Evolutionary conservation across 306 rosid genomes (phyloP), one percentile per base, ranked within the genome.

Genomic region (Herpetospermum pedunculosum): DNA sequence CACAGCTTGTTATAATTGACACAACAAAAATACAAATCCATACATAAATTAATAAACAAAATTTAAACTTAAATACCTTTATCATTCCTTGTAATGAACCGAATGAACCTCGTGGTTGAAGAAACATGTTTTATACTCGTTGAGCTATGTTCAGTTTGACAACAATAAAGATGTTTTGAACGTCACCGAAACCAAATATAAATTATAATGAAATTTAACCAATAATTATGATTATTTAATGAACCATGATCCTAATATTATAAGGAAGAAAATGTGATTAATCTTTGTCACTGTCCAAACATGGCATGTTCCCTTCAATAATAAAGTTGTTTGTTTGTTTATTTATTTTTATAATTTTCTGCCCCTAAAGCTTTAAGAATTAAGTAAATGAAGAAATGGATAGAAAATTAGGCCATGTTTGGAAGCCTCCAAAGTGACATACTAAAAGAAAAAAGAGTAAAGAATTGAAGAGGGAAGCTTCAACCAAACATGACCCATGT

Each of bases 401-500:
- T 16, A 60, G 65, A 70, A 72, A 48, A 60, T 53, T 71, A 21
- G 2, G 60, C 43, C 53, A 50, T 47, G 48, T 73, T 49, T 77
- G 64, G 75, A 75, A 38, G 80, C 68, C 78, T 65, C 74, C 78
- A 49, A 83, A 72, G 54, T n/a, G 4, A 68, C 62, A 44, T 68
- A 23, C 18, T 5, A n/a, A 5, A 25, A 58, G 21, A 74, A 55
- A 53, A 44, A 70, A 14, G 18, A 72, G 75, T 77, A 74, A 65
- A 80, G 75, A 77, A 63, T 76, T 76, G 13, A 44, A n/a, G 35
- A 37, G 43, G 67, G 76, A 67, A 29, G 73, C 37, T 35, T 65
- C 67, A 75, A 41, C 64, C 58, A 83, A 80, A 75, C 84, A 75
- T 57, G 77, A 63, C 74, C 84, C 87, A 84, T 80, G 84, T 84